Base-by-base conservation (phyloP, 768 basidiomycete species). In the Naematelia encephala region DNA sequence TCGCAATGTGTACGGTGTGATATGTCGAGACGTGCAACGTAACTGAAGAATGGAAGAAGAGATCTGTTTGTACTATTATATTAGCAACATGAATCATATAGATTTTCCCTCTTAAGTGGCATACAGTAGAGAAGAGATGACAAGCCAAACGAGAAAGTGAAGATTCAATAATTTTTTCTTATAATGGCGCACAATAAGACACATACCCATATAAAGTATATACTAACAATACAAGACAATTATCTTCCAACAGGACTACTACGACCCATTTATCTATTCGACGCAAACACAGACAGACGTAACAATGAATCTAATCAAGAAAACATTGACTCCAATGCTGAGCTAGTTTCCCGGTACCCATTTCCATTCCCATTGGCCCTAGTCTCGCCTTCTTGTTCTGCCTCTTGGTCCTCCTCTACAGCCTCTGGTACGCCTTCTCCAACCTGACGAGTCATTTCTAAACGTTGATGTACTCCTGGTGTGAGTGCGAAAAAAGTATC, bases 401-500 rank as follows among this genome's bases (percentile, higher is more conserved):
- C 21, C 28, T 51, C n/a, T 27, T 51, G 50, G 26, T 16, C 50
- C 28, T 25, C 50, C 16, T 26, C 26, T 5, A 26, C 47, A 4
- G 5, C 48, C 48, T 19, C 25, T 25, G 22, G 23, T 29, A 28
- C 52, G 19, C 47, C 39, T 4, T 34, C 29, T 12, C 14, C 51
- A 5, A 14, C 14, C 42, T 54, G 45, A n/a, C 19, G 22, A 19
- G 63, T 58, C n/a, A 65, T 28, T 8, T 57, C 67, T 5, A 63
- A 39, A 14, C 61, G n/a, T 50, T 65, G 61, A 26, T 60, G 57
- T 34, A 70, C 60, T 3, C 63, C 61, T 3, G 67, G 66, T 3
- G 76, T 76, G 1, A 79, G 63, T 30, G 72, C 67, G 12, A 79
- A 65, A 69, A 79, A 78, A 21, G 72, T 76, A 19, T 73, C 70